These are phyloP conservation scores for Haematococcus sp. DNA, from an alignment of 139 green algal species.

Conservation along the genomic window DNA sequence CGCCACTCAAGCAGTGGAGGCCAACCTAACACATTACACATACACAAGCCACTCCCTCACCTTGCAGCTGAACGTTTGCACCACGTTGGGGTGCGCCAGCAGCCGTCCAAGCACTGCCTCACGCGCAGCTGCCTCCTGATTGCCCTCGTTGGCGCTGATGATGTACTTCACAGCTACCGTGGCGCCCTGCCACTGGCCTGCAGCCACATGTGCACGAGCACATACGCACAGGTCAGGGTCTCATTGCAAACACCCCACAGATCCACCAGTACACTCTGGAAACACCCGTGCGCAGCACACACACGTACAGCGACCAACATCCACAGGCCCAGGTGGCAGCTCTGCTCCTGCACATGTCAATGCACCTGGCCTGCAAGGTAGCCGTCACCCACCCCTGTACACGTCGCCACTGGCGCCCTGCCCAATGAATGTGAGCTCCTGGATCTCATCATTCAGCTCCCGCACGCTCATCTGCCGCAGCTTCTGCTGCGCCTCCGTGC, in stretches of 20 bases:
- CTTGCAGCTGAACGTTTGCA: constrained; percentile 11
- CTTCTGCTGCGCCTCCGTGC: neutral
- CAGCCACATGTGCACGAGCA: no score
- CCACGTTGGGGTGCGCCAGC: constrained; percentile 5
- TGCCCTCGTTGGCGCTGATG: neutral
- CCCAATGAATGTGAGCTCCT: neutral
- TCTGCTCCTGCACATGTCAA: neutral
- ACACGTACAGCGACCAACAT: no score
- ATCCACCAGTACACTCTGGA: no score
- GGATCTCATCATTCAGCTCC: neutral
- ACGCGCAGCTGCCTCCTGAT: neutral
- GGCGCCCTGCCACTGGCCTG: constrained; percentile 4
- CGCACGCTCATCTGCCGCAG: neutral
- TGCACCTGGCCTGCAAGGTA: neutral
- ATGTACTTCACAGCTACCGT: constrained; percentile 4
- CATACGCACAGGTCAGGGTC: no score
- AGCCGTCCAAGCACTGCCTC: neutral
- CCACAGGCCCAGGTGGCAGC: neutral
- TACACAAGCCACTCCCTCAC: no score
- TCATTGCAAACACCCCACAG: no score
- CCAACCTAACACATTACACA: no score
- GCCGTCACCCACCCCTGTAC: neutral
- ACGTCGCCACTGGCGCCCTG: constrained; percentile 2
- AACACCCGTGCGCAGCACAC: no score
- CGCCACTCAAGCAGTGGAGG: no score